Evolutionary conservation across 805 yeast species (phyloP).

Genomic region (Nakazawaea molendinolei): DNA sequence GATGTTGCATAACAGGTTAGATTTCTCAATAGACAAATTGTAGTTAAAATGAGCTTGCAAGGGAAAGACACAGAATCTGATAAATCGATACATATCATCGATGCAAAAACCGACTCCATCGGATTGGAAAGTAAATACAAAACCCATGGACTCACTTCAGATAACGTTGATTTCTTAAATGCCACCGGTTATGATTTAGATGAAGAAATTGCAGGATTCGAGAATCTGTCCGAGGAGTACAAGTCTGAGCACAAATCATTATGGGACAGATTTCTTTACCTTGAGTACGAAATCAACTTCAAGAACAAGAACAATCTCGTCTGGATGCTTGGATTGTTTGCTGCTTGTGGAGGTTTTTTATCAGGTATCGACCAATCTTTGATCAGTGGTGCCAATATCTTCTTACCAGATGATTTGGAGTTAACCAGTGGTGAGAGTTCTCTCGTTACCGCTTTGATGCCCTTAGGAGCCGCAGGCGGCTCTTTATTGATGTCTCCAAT

Average conservation of each 20-base stretch:
- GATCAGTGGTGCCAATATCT: constrained; percentile 55
- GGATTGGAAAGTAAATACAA: background rate
- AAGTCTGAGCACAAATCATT: constrained; percentile 24
- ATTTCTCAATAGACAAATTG: too few relatives aligned
- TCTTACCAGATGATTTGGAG: constrained; percentile 36
- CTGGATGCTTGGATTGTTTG: constrained; percentile 44
- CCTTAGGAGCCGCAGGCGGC: constrained; percentile 62
- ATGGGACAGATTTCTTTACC: constrained; percentile 29
- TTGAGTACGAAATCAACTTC: constrained; percentile 35
- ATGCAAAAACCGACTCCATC: background rate
- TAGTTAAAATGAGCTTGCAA: too few relatives aligned
- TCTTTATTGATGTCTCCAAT: constrained; percentile 53
- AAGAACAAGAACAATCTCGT: constrained; percentile 39
- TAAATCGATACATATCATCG: background rate
- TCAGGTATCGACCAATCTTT: constrained; percentile 68
- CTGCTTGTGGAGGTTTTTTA: constrained; percentile 57
- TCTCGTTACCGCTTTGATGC: constrained; percentile 53
- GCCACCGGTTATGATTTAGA: constrained; percentile 26
- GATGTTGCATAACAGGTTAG: too few relatives aligned
- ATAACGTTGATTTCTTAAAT: constrained; percentile 4
- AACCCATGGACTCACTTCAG: constrained; percentile 3
- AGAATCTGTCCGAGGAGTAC: constrained; percentile 23
- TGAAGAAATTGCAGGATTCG: constrained; percentile 29
- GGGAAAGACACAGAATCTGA: background rate
- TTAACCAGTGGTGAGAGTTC: constrained; percentile 39